Evolutionary conservation across 2,329 filamentous ascomycete species (phyloP).

Genomic region (Arachnomyces sp.): DNA sequence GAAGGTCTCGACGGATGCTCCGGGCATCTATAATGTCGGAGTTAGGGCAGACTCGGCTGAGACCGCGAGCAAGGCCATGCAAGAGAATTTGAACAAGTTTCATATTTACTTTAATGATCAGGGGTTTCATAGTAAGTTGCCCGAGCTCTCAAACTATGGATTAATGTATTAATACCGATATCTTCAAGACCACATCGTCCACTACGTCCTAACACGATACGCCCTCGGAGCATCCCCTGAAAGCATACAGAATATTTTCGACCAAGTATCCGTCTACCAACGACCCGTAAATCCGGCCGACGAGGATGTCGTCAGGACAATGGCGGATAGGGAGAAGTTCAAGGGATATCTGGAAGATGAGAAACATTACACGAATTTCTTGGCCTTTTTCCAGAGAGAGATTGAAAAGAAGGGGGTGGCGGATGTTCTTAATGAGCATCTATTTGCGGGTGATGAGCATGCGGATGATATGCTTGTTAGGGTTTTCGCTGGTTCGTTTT

Average conservation of each 20-base stretch:
- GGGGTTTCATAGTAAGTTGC: constrained; percentile 59
- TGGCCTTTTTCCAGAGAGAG: constrained; percentile 66
- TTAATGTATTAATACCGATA: constrained; percentile 7
- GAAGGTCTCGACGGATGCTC: constrained; percentile 35
- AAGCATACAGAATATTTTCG: constrained; percentile 56
- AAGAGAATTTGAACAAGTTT: constrained; percentile 62
- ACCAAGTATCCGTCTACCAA: constrained; percentile 60
- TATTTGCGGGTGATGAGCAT: constrained; percentile 58
- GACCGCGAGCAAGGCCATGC: constrained; percentile 59
- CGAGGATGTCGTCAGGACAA: constrained; percentile 43
- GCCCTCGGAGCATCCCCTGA: constrained; percentile 59
- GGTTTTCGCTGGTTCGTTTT: constrained; percentile 52
- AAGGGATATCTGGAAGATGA: constrained; percentile 54
- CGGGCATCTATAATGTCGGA: constrained; percentile 39
- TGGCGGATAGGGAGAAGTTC: constrained; percentile 51
- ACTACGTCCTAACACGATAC: constrained; percentile 68
- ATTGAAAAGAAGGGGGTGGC: constrained; percentile 58
- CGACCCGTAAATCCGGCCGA: constrained; percentile 43
- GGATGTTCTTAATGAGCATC: constrained; percentile 53
- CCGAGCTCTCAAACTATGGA: neutral
- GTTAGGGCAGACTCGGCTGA: constrained; percentile 52
- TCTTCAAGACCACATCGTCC: constrained; percentile 66
- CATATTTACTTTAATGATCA: constrained; percentile 72
- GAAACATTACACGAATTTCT: constrained; percentile 61
- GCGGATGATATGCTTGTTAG: constrained; percentile 62